Base-by-base conservation (phyloP, 2,329 filamentous ascomycete genomes). In the Stromatinia cepivora region DNA sequence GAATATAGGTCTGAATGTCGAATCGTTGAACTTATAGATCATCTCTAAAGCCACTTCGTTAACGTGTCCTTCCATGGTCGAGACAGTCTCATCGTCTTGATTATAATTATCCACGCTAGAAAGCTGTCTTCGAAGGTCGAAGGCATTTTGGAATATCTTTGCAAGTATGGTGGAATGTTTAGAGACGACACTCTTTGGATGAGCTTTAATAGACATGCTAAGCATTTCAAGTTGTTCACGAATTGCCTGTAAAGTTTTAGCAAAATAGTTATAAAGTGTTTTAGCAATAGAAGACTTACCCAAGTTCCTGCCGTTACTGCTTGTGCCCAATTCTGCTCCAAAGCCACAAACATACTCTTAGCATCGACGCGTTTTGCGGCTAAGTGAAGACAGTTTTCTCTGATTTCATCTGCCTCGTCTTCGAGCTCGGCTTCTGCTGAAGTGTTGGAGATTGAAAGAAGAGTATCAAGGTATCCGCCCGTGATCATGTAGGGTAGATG, bases 1-100 rank as follows among this genome's bases (percentile, higher is more conserved):
- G 82, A 98, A 99, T 72, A 99, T 88, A 0, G 95, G 96, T 17
- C 94, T 87, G 87, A 99, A 99, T 0, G 91, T 88, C 0, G 91
- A 90, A 78, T 99, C 95, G 81, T 97, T 98, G 71, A 99, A 87
- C 83, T 98, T 98, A 83, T 97, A 93, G 67, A 97, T 91, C 89
- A 97, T 95, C 80, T 93, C 92, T 70, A 99, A 86, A 0, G 90
- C 87, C 17, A 91, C 88, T 13, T 90, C 86, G 77, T 92, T 90
- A 73, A 92, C 77, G 15, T 84, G 82, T 2, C 82, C 81, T 77
- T 97, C 92, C 17, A 93, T 82, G 54, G 84, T 82, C 28, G 83
- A 80, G 8, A 92, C 79, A 57, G 85, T 81, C 20, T 84, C 80
- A 22, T 83, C 77, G 48, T 72, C 76, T 54, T 82, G 79, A 15